phyloP scores from a whole-genome alignment of 768 basidiomycete species.

The Multifurca ochricompacta region DNA sequence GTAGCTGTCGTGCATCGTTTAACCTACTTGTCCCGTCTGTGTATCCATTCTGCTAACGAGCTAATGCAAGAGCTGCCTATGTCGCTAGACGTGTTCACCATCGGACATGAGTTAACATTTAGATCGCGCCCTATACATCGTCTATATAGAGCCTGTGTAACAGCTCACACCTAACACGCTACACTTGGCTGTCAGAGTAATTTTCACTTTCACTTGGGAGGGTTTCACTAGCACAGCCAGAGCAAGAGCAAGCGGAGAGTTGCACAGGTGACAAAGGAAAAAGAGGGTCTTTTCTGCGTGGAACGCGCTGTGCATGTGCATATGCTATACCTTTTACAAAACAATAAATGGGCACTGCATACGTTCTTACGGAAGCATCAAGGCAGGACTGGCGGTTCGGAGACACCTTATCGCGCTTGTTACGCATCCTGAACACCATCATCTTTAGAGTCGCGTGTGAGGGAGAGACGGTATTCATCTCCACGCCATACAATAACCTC shows the following conservation, averaged over 20 bases:
- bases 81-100: too few species aligned
- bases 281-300: slow-evolving; percentile 4
- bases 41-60: not conserved
- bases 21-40: not conserved
- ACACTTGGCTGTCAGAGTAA: too few species aligned
- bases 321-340: slow-evolving; percentile 9
- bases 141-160: not conserved
- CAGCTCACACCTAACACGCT: too few species aligned
- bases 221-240: not conserved
- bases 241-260: slow-evolving; percentile 8
- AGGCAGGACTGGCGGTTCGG: not conserved
- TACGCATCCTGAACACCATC: not conserved
- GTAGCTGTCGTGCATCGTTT: slow-evolving; percentile 1
- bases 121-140: too few species aligned
- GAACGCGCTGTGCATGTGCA: not conserved
- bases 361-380: not conserved
- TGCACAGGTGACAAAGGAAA: slow-evolving; percentile 4
- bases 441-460: too few species aligned
- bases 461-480: too few species aligned
- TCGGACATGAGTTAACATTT: too few species aligned
- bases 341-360: not conserved
- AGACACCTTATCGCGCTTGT: not conserved
- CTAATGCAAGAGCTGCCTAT: not conserved
- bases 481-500: too few species aligned
- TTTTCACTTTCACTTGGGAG: too few species aligned